Conservation (phyloP, 2,329 filamentous ascomycete genomes). For the Ceratocystiopsis brevicomis region DNA sequence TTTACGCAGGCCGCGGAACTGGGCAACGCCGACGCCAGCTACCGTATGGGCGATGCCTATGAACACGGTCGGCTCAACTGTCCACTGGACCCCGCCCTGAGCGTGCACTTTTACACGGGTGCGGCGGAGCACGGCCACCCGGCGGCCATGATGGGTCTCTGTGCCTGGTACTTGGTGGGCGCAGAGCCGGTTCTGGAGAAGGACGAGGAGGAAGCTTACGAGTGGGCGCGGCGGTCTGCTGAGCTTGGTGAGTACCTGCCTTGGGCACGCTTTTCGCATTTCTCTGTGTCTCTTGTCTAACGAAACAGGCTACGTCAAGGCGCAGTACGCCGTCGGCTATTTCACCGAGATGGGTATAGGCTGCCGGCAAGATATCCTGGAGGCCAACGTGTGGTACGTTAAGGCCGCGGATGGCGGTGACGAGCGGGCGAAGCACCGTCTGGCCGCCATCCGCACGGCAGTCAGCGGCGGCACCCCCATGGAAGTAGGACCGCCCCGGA, state of each 20-base stretch:
- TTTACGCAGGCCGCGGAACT: conserved; percentile 90
- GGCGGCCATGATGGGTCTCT: conserved; percentile 91
- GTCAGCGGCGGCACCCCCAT: conserved; percentile 42
- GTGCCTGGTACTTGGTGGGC: conserved; percentile 95
- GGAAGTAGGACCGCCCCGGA: conserved; percentile 34
- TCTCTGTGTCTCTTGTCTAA: background rate
- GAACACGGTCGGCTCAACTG: conserved; percentile 80
- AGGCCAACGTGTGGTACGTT: conserved; percentile 97
- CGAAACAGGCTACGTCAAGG: conserved; percentile 41
- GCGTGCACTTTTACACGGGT: conserved; percentile 91
- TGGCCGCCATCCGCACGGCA: conserved; percentile 72
- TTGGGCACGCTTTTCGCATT: background rate
- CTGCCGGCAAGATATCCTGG: conserved; percentile 79
- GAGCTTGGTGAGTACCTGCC: conserved; percentile 47
- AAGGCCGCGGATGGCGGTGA: conserved; percentile 85
- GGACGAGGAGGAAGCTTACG: conserved; percentile 89
- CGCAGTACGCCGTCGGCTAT: conserved; percentile 90
- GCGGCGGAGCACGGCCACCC: conserved; percentile 73
- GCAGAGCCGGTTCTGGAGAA: conserved; percentile 83
- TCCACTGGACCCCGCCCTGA: conserved; percentile 76
- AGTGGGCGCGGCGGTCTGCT: conserved; percentile 81
- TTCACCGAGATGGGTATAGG: conserved; percentile 98
- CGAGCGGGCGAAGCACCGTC: conserved; percentile 68
- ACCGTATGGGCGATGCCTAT: conserved; percentile 86
- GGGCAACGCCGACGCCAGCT: conserved; percentile 71